Conservation (phyloP, 306 rosid genomes). For the Cucumis melo region DNA sequence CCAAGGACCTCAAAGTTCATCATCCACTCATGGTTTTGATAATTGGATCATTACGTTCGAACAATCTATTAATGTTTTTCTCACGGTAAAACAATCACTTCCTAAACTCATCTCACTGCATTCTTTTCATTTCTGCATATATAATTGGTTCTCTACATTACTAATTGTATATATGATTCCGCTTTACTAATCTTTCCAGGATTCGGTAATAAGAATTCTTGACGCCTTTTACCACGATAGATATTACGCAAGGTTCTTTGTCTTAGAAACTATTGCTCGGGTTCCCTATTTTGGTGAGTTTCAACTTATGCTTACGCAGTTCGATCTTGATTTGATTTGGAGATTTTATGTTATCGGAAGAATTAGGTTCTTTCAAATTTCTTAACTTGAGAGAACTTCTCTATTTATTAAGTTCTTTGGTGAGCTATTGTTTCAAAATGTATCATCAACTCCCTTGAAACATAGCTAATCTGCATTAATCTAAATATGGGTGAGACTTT, state of each 20-base stretch:
- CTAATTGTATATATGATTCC: not conserved
- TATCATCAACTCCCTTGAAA: not conserved
- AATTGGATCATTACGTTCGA: conserved; percentile 52
- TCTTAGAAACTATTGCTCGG: conserved; percentile 93
- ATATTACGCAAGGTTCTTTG: conserved; percentile 81
- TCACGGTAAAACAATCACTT: conserved; percentile 41
- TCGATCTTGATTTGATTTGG: too few relatives aligned
- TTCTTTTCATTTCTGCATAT: not conserved
- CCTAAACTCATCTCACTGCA: not conserved
- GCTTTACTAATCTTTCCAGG: conserved; percentile 38
- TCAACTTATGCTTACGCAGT: too few relatives aligned
- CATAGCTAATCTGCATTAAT: not conserved
- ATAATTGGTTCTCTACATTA: too few relatives aligned
- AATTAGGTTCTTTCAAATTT: too few relatives aligned
- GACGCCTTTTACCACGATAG: conserved; percentile 69
- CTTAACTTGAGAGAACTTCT: too few relatives aligned
- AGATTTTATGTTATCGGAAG: too few relatives aligned
- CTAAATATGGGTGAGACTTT: not conserved
- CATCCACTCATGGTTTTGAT: conserved; percentile 28
- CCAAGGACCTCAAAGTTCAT: conserved; percentile 15
- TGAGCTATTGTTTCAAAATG: too few relatives aligned
- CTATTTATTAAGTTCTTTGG: too few relatives aligned
- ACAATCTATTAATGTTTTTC: conserved; percentile 64
- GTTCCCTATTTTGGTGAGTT: conserved; percentile 86
- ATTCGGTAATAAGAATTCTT: conserved; percentile 74